Percentiles rank a stretch among this genome's conserved stretches.
Conservation (phyloP, 2,329 filamentous ascomycete species). For the Microsporum canis region DNA sequence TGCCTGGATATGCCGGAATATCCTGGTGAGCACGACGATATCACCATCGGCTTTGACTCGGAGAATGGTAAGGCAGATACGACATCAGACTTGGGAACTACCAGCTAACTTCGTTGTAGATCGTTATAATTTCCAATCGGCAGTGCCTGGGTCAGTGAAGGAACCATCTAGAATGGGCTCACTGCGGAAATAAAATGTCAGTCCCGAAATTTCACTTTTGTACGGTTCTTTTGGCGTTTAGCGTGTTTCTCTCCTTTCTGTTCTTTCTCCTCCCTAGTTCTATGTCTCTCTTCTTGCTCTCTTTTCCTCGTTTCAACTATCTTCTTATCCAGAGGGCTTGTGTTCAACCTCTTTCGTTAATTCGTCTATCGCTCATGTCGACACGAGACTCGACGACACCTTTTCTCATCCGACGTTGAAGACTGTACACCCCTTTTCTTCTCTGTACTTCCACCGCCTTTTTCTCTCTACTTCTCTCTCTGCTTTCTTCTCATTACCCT, state of each 20-base stretch:
- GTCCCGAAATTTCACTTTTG: background rate
- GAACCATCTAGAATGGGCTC: conserved; percentile 33
- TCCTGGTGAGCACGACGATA: conserved; percentile 85
- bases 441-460: background rate
- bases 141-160: conserved; percentile 29
- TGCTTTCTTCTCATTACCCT: background rate
- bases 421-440: background rate
- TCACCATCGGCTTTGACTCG: conserved; percentile 71
- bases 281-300: background rate
- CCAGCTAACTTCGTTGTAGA: conserved; percentile 18
- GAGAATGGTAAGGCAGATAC: conserved; percentile 52
- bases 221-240: conserved; percentile 2
- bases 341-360: background rate
- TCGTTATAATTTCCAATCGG: conserved; percentile 28
- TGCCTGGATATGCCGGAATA: conserved; percentile 81
- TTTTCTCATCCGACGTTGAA: background rate
- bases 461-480: background rate
- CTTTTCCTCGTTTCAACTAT: background rate
- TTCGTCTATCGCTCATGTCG: background rate
- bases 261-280: background rate
- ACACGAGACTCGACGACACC: background rate
- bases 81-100: too few species aligned
- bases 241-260: background rate
- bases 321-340: conserved; percentile 2
- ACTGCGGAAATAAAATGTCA: conserved; percentile 15